phyloP scores from a whole-genome alignment of 495 filamentous ascomycete genomes.

The Ramalina intermedia region DNA sequence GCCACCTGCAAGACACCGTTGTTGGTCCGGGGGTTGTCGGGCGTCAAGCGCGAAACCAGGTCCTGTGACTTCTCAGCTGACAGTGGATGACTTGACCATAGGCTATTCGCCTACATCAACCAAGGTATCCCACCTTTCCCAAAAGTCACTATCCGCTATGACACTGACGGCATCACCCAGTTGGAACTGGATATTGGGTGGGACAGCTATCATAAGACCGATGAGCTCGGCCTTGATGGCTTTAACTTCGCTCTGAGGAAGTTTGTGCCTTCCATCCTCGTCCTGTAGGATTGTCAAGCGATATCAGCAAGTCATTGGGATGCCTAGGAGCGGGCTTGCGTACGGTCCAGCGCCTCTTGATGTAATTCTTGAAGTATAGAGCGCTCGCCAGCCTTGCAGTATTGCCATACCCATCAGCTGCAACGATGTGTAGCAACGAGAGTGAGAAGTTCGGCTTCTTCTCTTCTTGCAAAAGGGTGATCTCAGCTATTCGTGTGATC shows the following conservation, averaged over 20 bases:
- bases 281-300: constrained; percentile 33
- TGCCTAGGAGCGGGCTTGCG: neutral
- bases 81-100: neutral
- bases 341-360: constrained; percentile 77
- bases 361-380: constrained; percentile 96
- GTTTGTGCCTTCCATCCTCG: constrained; percentile 82
- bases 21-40: constrained; percentile 62
- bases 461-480: constrained; percentile 57
- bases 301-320: constrained; percentile 1
- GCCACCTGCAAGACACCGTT: constrained; percentile 93
- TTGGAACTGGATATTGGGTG: constrained; percentile 74
- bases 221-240: constrained; percentile 91
- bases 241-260: constrained; percentile 61
- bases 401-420: constrained; percentile 46
- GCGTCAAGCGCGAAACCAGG: constrained; percentile 72
- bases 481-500: constrained; percentile 48
- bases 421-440: constrained; percentile 74
- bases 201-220: constrained; percentile 88
- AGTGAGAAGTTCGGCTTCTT: constrained; percentile 76
- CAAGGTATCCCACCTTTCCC: constrained; percentile 84
- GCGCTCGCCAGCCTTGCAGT: constrained; percentile 82
- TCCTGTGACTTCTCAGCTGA: constrained; percentile 35
- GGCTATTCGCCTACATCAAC: constrained; percentile 42
- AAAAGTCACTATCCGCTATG: constrained; percentile 97
- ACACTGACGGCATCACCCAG: constrained; percentile 91